Conservation (phyloP, 2,329 filamentous ascomycete species). For the Pezicula rhizophila region DNA sequence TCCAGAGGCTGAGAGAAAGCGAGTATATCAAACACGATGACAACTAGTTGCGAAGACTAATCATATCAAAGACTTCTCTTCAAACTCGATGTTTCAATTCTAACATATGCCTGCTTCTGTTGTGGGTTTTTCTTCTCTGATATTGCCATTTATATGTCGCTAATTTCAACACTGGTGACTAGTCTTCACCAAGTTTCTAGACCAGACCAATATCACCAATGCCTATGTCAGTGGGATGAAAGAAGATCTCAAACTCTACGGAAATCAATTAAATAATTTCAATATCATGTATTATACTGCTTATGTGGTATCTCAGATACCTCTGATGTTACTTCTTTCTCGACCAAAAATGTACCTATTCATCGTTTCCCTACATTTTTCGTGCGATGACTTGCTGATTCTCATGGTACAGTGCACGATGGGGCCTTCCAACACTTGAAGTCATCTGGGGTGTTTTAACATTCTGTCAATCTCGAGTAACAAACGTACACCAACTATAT, state of each 20-base stretch:
- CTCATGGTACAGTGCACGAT: slow-evolving; percentile 1
- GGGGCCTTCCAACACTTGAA: slow-evolving; percentile 6
- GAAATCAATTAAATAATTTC: slow-evolving; percentile 31
- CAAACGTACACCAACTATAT: slow-evolving; percentile 29
- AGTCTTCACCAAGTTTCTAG: slow-evolving; percentile 2
- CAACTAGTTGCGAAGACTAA: too few relatives aligned
- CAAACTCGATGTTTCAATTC: slow-evolving; percentile 35
- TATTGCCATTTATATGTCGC: not conserved
- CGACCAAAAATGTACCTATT: slow-evolving; percentile 13
- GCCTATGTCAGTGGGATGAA: slow-evolving; percentile 34
- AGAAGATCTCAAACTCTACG: slow-evolving; percentile 38
- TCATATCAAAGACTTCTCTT: not conserved
- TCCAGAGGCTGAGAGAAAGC: slow-evolving; percentile 31
- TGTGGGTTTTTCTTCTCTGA: slow-evolving; percentile 22
- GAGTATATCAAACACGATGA: slow-evolving; percentile 25
- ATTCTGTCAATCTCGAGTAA: slow-evolving; percentile 7
- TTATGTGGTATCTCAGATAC: slow-evolving; percentile 11
- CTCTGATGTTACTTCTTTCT: slow-evolving; percentile 8
- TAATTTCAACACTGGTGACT: too few relatives aligned
- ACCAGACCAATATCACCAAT: slow-evolving; percentile 18
- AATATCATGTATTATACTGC: slow-evolving; percentile 12
- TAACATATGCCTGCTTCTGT: slow-evolving; percentile 35
- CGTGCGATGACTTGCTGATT: not conserved
- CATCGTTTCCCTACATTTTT: not conserved
- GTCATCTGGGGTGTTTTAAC: slow-evolving; percentile 10